A percentile compares a stretch with the other conserved stretches of the same genome.
Conservation (phyloP, 306 rosid genomes). For the Quillaja saponaria region DNA sequence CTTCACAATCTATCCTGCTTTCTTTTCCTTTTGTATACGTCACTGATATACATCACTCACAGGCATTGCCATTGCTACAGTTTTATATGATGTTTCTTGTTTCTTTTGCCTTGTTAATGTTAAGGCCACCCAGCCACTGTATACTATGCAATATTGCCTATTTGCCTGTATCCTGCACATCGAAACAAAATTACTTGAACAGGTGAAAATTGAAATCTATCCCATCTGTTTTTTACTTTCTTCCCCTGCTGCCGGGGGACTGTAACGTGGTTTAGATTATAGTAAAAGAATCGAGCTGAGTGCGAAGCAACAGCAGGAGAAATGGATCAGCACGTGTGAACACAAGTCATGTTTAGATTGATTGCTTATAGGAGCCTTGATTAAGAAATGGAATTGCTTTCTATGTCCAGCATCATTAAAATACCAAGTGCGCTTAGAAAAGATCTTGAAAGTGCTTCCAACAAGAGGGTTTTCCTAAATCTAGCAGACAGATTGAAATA, state of each 20-base stretch:
- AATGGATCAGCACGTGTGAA: conserved; percentile 9
- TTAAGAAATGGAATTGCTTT: conserved; percentile 38
- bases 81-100: conserved; percentile 18
- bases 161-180: too few relatives aligned
- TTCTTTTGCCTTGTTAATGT: conserved; percentile 29
- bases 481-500: conserved; percentile 40
- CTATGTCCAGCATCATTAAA: conserved; percentile 36
- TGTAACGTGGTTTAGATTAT: too few relatives aligned
- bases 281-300: too few relatives aligned
- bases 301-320: neutral
- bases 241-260: too few relatives aligned
- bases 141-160: too few relatives aligned
- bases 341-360: conserved; percentile 16
- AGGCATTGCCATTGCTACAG: conserved; percentile 30
- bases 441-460: conserved; percentile 32
- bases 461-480: conserved; percentile 31
- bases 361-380: conserved; percentile 16
- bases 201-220: too few relatives aligned
- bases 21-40: conserved; percentile 32
- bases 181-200: neutral
- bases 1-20: conserved; percentile 13
- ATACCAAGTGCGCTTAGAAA: conserved; percentile 23
- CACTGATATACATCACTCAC: too few relatives aligned
- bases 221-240: too few relatives aligned
- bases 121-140: conserved; percentile 26